Conservation (phyloP, 2,329 filamentous ascomycete genomes). For the Trichoderma sp. region DNA sequence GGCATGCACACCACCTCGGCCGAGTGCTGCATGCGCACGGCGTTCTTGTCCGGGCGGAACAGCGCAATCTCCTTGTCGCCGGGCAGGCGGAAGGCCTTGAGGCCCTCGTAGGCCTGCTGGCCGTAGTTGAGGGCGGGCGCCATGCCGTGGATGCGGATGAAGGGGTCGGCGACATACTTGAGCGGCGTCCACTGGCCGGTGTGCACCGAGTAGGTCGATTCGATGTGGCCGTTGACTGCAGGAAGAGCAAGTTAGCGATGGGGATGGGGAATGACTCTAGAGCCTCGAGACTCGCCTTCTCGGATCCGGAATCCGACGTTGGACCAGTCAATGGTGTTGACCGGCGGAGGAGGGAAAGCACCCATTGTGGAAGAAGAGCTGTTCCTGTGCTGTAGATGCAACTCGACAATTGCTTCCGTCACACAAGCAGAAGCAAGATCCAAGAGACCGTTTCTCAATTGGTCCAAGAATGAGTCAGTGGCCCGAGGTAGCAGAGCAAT, state of each 20-base stretch:
- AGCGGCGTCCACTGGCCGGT: slow-evolving; percentile 78
- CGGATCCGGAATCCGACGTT: slow-evolving; percentile 91
- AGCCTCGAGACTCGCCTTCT: slow-evolving; percentile 70
- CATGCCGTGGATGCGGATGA: slow-evolving; percentile 90
- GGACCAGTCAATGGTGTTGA: slow-evolving; percentile 87
- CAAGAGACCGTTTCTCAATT: neutral
- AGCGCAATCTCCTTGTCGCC: slow-evolving; percentile 71
- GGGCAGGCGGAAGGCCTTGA: slow-evolving; percentile 89
- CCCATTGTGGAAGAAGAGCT: slow-evolving; percentile 43
- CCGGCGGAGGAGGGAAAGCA: slow-evolving; percentile 73
- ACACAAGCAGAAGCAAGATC: neutral
- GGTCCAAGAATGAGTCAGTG: neutral
- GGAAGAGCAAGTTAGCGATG: too few species aligned
- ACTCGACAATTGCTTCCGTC: neutral
- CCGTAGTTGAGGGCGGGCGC: slow-evolving; percentile 94
- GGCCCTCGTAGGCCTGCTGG: slow-evolving; percentile 96
- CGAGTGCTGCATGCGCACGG: slow-evolving; percentile 79
- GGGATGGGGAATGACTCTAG: too few species aligned
- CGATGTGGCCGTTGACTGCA: slow-evolving; percentile 88
- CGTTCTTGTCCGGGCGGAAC: slow-evolving; percentile 87
- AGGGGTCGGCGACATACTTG: slow-evolving; percentile 79
- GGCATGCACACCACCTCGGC: slow-evolving; percentile 83
- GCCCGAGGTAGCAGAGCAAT: neutral
- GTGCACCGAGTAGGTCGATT: slow-evolving; percentile 76
- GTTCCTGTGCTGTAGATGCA: neutral